Evolutionary conservation across 2,329 filamentous ascomycete genomes (phyloP), one percentile per base, ranked within the genome.

Genomic region (Claviceps arundinis): DNA sequence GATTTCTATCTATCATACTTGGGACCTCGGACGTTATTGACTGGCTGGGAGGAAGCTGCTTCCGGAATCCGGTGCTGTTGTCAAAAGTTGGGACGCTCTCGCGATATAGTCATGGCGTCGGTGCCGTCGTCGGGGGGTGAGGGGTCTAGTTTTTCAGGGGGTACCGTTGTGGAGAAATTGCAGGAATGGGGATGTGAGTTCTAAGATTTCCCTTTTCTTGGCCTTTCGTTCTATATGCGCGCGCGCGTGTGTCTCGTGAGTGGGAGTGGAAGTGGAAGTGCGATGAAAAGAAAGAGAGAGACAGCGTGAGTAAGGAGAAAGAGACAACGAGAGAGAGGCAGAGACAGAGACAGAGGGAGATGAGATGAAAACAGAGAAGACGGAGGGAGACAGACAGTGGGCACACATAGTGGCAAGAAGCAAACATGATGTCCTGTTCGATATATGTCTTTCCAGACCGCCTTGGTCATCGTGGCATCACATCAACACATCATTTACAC

Each of bases 131-230:
- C 4, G 45, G 7, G 34, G 57, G 50, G 58, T 34, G 51, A 57
- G 26, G 42, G 41, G 26, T 22, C 50, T 30, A 60, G 62, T 19
- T 22, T 11, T 37, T 60, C 65, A 7, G 50, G 65, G 24, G 68
- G 62, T 53, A 63, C 68, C 4, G 50, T 68, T 13, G 55, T 64
- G 52, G 64, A 64, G 47, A 60, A 59, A 30, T 58, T 77, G 2
- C 64, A 70, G 37, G 70, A 65, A 52, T 77, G 74, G 73, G 75
- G 74, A 56, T 71, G 75, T 77, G 70, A 62, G 74, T 73, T 22
- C 37, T 53, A 42, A n/a, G 38, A 14, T 40, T n/a, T 6, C 13
- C 7, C 7, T 40, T 40, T 40, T n/a, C n/a, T 7, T 4, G 13
- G 13, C 16, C n/a, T 40, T 40, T 40, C 7, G 5, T 40, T 19